A percentile compares a stretch with the other conserved stretches of the same genome.
These are phyloP conservation scores for Rhodotorula sp. DNA, from an alignment of 1,284 basidiomycete genomes.

Conservation along the genomic window DNA sequence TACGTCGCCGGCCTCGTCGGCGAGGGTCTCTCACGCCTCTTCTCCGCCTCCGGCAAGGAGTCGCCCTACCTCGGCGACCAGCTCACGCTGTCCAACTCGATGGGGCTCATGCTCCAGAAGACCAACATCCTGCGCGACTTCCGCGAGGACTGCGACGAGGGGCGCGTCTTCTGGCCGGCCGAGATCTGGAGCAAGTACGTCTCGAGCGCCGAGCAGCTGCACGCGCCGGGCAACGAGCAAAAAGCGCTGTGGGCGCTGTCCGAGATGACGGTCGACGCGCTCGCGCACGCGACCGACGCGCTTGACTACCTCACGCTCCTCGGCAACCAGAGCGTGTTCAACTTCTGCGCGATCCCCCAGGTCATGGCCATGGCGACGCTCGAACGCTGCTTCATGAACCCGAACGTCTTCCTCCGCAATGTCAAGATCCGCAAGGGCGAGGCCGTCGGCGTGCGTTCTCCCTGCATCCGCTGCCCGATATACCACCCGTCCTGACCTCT, in stretches of 20 bases:
- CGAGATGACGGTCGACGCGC: slow-evolving; percentile 85
- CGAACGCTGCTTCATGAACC: slow-evolving; percentile 89
- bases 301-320: slow-evolving; percentile 88
- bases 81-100: slow-evolving; percentile 85
- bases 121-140: slow-evolving; percentile 97
- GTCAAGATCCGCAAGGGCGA: slow-evolving; percentile 95
- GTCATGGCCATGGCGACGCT: slow-evolving; percentile 96
- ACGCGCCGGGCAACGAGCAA: slow-evolving; percentile 57
- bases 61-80: slow-evolving; percentile 72
- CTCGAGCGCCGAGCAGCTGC: slow-evolving; percentile 62
- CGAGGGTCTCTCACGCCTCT: slow-evolving; percentile 89
- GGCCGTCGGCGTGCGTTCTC: slow-evolving; percentile 68
- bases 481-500: neutral
- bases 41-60: slow-evolving; percentile 85
- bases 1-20: slow-evolving; percentile 98
- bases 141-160: slow-evolving; percentile 84
- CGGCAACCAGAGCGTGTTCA: slow-evolving; percentile 90
- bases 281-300: slow-evolving; percentile 79
- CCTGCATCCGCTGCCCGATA: neutral
- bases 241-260: slow-evolving; percentile 76
- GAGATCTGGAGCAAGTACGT: slow-evolving; percentile 80
- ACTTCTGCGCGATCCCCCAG: slow-evolving; percentile 94
- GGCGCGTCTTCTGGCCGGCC: slow-evolving; percentile 90
- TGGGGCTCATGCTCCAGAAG: slow-evolving; percentile 97
- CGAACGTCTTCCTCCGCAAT: slow-evolving; percentile 80